Evolutionary conservation across 768 basidiomycete species (phyloP), one percentile per base, ranked within the genome.

Genomic region (Agaricus subrufescens): DNA sequence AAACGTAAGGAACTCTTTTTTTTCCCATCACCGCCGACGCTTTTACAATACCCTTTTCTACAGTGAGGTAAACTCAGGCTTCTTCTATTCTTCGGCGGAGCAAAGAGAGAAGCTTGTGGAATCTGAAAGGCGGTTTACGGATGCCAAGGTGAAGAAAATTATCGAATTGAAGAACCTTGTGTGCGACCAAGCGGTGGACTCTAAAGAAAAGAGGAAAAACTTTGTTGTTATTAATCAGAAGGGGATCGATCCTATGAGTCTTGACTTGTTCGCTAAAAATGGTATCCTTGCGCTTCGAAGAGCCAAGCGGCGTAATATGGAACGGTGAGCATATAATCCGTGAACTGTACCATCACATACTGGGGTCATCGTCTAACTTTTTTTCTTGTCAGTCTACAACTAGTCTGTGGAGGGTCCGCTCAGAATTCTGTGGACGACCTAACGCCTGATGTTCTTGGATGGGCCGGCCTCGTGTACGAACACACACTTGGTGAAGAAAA

Each of bases 211-310:
- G 70, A 78, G 73, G 61, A 94, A 91, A 71, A 85, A 77, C 66
- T 98, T 99, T 67, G 96, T 98, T 49, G 72, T 98, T 53, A 88
- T 99, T 74, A 99, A 98, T 71, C 97, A 99, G 73, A 99, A 99
- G 72, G 97, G 97, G 60, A 99, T 99, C 61, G 97, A 99, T 70
- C 97, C 97, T 5, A 82, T 99, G 68, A 92, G 89, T 65, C 79
- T 99, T 54, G 97, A 99, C 71, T 86, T 98, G 42, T 77, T 99
- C 40, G 94, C 92, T 44, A 98, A 98, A 80, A 91, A 94, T 71
- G 96, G 94, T 11, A 98, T 99, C 60, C 73, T 99, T 56, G 96
- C 94, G 23, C 80, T 99, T 50, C 83, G 97, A 60, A 80, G 97
- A 58, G 97, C 97, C 15, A 99, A 99, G 78, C 80, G 97, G 67